Evolutionary conservation across 1,139 yeast genomes (phyloP), one percentile per base, ranked within the genome.

Genomic region (Debaryomycetaceae sp.): DNA sequence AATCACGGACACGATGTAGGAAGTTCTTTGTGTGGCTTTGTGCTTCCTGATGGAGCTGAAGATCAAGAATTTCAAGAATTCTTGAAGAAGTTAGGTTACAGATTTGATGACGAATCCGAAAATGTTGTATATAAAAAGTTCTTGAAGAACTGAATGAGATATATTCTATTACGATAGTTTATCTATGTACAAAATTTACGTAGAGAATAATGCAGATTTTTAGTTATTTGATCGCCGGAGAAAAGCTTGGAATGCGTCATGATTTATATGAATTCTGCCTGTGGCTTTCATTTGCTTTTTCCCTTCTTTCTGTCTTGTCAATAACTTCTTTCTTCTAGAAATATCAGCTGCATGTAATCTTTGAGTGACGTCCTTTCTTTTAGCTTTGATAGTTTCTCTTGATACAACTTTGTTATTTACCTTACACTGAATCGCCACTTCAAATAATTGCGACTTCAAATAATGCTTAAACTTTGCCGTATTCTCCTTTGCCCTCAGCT

Each of bases 1-100:
- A 91, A 93, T 68, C 95, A 90, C 56, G 99, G 99, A 31, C 86
- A 93, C 45, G 99, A 93, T 63, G 80, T 93, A 41, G 98, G 96
- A 38, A 89, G 89, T 63, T 88, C 93, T 0, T 74, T 93, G 52
- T 93, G 96, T 44, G 99, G 96, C 31, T 78, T 95, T 49, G 83
- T 83, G 38, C 89, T 91, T 27, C 97, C 98, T 4, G 79, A 80
- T 38, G 76, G 76, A 34, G 89, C 93, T 37, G 69, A 72, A 40
- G 81, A 69, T 31, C 79, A 76, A 37, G 78, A 72, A 9, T 85
- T 91, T 61, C 81, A 84, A 52, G 68, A 71, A 23, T 88, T 89
- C 65, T 75, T 93, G 65, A 72, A 78, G 39, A 75, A 78, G 37
- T 73, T 90, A 51, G 95, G 90, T 23, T 93, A 91, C 68, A 80